These are phyloP conservation scores for Ballota nigra DNA, from an alignment of 257 asterid genomes.

Conservation along the genomic window DNA sequence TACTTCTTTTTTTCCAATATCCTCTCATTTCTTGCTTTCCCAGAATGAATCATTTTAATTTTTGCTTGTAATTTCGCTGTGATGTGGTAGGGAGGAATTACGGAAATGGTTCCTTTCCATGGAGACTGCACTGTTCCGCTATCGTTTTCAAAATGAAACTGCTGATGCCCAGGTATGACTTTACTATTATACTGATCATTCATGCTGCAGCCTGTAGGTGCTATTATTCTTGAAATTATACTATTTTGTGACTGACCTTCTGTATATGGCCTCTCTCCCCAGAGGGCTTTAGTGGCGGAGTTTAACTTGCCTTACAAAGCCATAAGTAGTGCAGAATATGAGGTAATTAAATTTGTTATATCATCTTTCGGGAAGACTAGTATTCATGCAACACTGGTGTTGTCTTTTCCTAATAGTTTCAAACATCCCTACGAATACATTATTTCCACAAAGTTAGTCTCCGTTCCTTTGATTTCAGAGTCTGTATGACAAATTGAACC, in stretches of 20 bases:
- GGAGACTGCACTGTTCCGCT: conserved; percentile 82
- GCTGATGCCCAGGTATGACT: conserved; percentile 66
- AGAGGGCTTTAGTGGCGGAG: conserved; percentile 72
- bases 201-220: conserved; percentile 8
- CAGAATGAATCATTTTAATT: not conserved
- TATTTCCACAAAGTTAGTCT: conserved; percentile 1
- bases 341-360: conserved; percentile 45
- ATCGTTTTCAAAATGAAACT: conserved; percentile 60
- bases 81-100: conserved; percentile 64
- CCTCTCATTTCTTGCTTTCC: not conserved
- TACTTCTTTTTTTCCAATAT: not conserved
- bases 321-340: conserved; percentile 73
- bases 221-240: conserved; percentile 13
- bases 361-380: not conserved
- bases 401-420: conserved; percentile 3
- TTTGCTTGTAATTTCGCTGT: conserved; percentile 15
- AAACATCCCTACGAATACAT: conserved; percentile 4
- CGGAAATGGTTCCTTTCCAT: conserved; percentile 91
- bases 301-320: conserved; percentile 84
- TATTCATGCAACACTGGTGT: not conserved
- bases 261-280: conserved; percentile 19
- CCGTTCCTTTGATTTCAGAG: conserved; percentile 46
- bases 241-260: conserved; percentile 21
- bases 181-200: conserved; percentile 13
- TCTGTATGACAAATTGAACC: conserved; percentile 75